A percentile compares a stretch with the other conserved stretches of the same genome.
phyloP scores from a whole-genome alignment of 805 yeast genomes.

The Grigorovia transvaalensis region DNA sequence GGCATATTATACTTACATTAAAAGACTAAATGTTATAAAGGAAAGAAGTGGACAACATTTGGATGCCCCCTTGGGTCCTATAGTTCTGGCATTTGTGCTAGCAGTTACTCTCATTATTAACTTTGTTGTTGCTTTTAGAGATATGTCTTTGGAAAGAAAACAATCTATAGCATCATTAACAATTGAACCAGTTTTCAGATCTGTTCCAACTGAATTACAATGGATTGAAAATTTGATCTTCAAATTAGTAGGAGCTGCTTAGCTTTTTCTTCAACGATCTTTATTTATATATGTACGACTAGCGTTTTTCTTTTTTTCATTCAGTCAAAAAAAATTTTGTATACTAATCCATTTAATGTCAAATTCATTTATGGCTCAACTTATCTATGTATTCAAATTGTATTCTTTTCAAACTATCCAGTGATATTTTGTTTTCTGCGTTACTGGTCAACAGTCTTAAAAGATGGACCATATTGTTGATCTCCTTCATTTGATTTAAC shows the following conservation, averaged over 20 bases:
- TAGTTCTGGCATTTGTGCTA: constrained; percentile 63
- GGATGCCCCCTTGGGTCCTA: constrained; percentile 85
- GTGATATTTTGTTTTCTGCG: constrained; percentile 7
- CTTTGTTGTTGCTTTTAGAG: constrained; percentile 55
- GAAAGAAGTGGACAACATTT: constrained; percentile 79
- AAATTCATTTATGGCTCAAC: background rate
- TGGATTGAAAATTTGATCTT: constrained; percentile 26
- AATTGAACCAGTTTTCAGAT: background rate
- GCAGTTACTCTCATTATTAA: constrained; percentile 57
- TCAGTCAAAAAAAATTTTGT: too few species aligned
- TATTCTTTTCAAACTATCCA: constrained; percentile 12
- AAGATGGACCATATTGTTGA: constrained; percentile 21
- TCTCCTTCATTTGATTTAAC: constrained; percentile 16
- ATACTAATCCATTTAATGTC: too few species aligned
- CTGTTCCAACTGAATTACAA: constrained; percentile 14
- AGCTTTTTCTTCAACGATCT: background rate
- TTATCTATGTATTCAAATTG: constrained; percentile 21
- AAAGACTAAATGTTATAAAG: constrained; percentile 60
- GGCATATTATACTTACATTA: constrained; percentile 74
- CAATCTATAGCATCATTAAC: background rate
- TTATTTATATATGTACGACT: background rate
- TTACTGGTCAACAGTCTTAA: constrained; percentile 11
- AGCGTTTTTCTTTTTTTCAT: background rate
- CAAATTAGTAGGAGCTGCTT: constrained; percentile 27
- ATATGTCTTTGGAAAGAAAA: constrained; percentile 14